Conservation (phyloP, 768 basidiomycete species). For the Tricholoma hemisulphureum region DNA sequence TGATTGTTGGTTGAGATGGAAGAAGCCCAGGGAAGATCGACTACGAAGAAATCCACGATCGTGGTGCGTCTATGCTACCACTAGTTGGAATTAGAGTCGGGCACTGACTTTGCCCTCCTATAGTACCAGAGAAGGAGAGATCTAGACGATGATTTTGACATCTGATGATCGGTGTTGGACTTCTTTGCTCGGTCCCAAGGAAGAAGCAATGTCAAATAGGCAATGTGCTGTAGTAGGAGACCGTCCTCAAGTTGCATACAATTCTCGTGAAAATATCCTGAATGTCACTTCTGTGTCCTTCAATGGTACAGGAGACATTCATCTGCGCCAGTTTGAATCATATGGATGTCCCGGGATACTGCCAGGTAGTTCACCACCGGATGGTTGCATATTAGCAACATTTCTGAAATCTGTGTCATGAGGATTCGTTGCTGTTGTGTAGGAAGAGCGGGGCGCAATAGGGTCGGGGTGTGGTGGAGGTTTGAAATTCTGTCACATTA, state of each 20-base stretch:
- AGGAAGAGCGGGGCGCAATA: not conserved
- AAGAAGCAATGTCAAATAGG: no score
- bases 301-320: not conserved
- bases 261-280: not conserved
- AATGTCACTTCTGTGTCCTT: not conserved
- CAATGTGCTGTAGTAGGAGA: no score
- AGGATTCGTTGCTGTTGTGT: not conserved
- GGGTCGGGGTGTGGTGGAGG: slow-evolving; percentile 13
- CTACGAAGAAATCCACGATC: slow-evolving; percentile 56
- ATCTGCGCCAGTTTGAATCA: slow-evolving; percentile 1
- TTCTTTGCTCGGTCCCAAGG: not conserved
- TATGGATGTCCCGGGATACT: not conserved
- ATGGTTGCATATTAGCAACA: not conserved
- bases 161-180: slow-evolving; percentile 25
- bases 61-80: slow-evolving; percentile 39
- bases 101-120: not conserved
- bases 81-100: not conserved
- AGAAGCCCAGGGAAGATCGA: slow-evolving; percentile 47
- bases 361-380: not conserved
- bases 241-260: not conserved
- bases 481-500: slow-evolving; percentile 18
- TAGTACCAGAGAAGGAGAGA: slow-evolving; percentile 68
- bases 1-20: slow-evolving; percentile 45
- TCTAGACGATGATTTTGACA: slow-evolving; percentile 65
- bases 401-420: not conserved